Percentiles rank a stretch among this genome's conserved stretches.
These are phyloP conservation scores for Macrolepiota albuminosa DNA, from an alignment of 768 basidiomycete genomes.

Conservation along the genomic window DNA sequence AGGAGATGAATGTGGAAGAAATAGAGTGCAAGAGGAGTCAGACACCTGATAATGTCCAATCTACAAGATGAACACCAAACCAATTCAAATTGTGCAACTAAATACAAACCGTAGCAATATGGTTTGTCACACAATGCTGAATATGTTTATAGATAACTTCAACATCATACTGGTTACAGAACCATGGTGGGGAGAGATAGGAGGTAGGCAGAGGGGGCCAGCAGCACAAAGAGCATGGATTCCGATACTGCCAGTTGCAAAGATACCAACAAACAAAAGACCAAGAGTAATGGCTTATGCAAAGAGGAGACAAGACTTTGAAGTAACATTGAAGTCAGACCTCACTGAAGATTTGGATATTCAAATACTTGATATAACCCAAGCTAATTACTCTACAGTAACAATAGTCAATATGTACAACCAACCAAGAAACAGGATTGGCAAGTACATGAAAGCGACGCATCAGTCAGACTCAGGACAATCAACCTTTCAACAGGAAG, in stretches of 20 bases:
- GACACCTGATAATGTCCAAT: too few relatives aligned
- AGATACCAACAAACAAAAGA: background rate
- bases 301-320: conserved; percentile 13
- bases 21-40: too few relatives aligned
- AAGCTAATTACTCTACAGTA: conserved; percentile 8
- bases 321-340: conserved; percentile 20
- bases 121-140: too few relatives aligned
- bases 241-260: background rate
- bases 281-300: conserved; percentile 18
- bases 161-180: too few relatives aligned
- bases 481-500: background rate
- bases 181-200: too few relatives aligned
- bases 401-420: background rate
- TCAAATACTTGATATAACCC: conserved; percentile 19
- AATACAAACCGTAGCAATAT: too few relatives aligned
- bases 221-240: conserved; percentile 10
- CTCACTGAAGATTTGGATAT: conserved; percentile 18
- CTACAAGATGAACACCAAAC: too few relatives aligned
- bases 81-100: too few relatives aligned
- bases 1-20: too few relatives aligned
- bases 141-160: too few relatives aligned
- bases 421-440: background rate
- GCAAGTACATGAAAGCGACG: background rate
- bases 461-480: background rate
- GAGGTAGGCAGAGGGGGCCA: background rate